Base-by-base conservation (phyloP, 176 grass and related monocot species). In the Oryza australiensis region DNA sequence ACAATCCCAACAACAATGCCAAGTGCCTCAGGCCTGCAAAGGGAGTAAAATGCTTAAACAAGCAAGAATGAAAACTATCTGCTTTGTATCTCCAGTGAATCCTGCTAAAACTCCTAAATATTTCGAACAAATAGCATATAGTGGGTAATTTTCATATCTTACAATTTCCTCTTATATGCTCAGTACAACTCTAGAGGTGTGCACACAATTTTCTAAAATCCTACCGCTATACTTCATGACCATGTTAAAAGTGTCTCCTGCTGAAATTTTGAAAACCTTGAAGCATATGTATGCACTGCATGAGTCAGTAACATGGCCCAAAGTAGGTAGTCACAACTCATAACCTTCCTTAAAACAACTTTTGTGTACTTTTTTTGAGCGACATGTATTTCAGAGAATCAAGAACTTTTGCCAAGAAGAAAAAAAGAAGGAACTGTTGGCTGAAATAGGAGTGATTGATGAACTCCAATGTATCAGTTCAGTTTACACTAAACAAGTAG, bases 1-100 rank as follows among this genome's bases (percentile, higher is more conserved):
- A 99, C 91, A 85, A 95, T 93, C 26, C 92, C 96, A 84, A 94
- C 92, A 74, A 99, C 91, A 77, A 99, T 89, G 14, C 95, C 95
- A 66, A 98, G 82, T 55, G 95, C 77, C 77, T 98, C 95, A 34
- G 96, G 96, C 70, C 96, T 99, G 89, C 79, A 90, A 91, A 78
- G 62, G 1, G 51, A 68, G 75, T 64, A 76, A 6, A 85, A 64
- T 5, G 34, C 51, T 91, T 53, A 82, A 26, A 30, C 60, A 72
- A 62, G n/a, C 45, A 78, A 24, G 43, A 80, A 75, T 41, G 48
- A 3, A 16, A 45, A 18, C 7, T 26, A 12, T 2, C 64, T 83
- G 82, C 13, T 63, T 10, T 69, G 70, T 66, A 77, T 7, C 28
- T 49, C 30, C 20, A 70, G 41, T 26, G 70, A 7, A 28, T 34